A percentile compares a stretch with the other conserved stretches of the same genome.
Conservation (phyloP, 2,329 filamentous ascomycete genomes). For the Fusarium miscanthi region DNA sequence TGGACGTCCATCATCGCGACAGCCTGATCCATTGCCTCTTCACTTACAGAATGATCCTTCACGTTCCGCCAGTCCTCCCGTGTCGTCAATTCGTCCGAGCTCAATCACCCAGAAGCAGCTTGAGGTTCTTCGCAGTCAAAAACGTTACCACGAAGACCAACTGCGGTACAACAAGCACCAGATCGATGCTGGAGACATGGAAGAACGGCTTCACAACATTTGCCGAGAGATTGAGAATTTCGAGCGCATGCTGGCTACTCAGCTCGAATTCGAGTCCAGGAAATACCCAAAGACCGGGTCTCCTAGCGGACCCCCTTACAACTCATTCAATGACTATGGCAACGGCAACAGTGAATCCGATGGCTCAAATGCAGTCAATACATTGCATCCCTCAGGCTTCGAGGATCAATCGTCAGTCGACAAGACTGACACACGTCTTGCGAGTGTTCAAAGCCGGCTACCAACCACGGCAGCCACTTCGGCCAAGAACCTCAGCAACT, state of each 20-base stretch:
- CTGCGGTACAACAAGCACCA: slow-evolving; percentile 71
- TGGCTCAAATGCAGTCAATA: background rate
- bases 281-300: slow-evolving; percentile 54
- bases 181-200: slow-evolving; percentile 66
- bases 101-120: slow-evolving; percentile 71
- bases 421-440: slow-evolving; percentile 28
- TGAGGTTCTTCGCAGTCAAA: slow-evolving; percentile 60
- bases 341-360: slow-evolving; percentile 12
- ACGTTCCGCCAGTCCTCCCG: slow-evolving; percentile 52
- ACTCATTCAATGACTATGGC: slow-evolving; percentile 10
- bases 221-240: slow-evolving; percentile 62
- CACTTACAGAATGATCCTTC: slow-evolving; percentile 2
- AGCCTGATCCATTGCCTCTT: slow-evolving; percentile 4
- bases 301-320: slow-evolving; percentile 31
- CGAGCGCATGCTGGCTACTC: slow-evolving; percentile 57
- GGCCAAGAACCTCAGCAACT: slow-evolving; percentile 31
- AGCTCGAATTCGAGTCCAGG: slow-evolving; percentile 58
- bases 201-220: slow-evolving; percentile 55
- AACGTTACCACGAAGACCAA: slow-evolving; percentile 68
- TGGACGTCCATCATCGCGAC: slow-evolving; percentile 7
- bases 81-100: slow-evolving; percentile 70
- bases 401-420: slow-evolving; percentile 24
- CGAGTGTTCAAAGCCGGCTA: slow-evolving; percentile 44
- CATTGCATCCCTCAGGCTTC: background rate
- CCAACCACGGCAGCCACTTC: slow-evolving; percentile 37